A percentile compares a stretch with the other conserved stretches of the same genome.
phyloP scores from a whole-genome alignment of 371 early-diverging fungal species.

The Mortierella sp. region DNA sequence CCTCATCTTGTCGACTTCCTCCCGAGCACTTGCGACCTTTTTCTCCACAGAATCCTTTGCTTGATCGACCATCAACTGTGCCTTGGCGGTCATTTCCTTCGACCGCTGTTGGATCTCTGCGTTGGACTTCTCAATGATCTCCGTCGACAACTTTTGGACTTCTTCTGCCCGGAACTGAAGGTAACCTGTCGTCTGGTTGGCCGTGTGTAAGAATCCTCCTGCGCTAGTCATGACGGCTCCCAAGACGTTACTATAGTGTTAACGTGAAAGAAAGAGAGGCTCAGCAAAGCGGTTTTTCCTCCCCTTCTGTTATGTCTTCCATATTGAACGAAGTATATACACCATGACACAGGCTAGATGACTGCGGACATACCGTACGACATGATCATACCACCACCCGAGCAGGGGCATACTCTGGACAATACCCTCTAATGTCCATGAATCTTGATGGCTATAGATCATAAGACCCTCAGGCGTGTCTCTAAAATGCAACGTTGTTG shows the following conservation, averaged over 20 bases:
- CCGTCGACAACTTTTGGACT: constrained; percentile 46
- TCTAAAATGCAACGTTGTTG: constrained; percentile 64
- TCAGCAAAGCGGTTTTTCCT: background rate
- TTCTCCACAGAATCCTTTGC: constrained; percentile 51
- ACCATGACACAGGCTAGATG: no score
- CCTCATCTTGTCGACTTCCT: constrained; percentile 48
- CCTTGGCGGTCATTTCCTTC: constrained; percentile 52
- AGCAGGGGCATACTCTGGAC: constrained; percentile 71
- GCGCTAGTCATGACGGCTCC: constrained; percentile 67
- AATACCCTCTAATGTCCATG: constrained; percentile 72
- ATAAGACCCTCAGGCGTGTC: constrained; percentile 65
- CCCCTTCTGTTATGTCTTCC: no score
- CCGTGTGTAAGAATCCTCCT: constrained; percentile 70
- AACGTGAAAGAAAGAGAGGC: background rate
- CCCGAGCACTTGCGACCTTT: constrained; percentile 39
- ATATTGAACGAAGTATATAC: no score
- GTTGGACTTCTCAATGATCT: constrained; percentile 51
- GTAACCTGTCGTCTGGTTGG: constrained; percentile 55
- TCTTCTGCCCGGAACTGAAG: constrained; percentile 53
- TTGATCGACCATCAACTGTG: constrained; percentile 45
- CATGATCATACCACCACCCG: constrained; percentile 75
- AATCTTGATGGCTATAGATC: constrained; percentile 70
- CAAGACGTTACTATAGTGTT: constrained; percentile 43
- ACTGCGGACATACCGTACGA: constrained; percentile 66
- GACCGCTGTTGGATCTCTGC: constrained; percentile 49